Evolutionary conservation across 441 rosid species (phyloP), one percentile per base, ranked within the genome.

Genomic region (Bruguiera hainesii): DNA sequence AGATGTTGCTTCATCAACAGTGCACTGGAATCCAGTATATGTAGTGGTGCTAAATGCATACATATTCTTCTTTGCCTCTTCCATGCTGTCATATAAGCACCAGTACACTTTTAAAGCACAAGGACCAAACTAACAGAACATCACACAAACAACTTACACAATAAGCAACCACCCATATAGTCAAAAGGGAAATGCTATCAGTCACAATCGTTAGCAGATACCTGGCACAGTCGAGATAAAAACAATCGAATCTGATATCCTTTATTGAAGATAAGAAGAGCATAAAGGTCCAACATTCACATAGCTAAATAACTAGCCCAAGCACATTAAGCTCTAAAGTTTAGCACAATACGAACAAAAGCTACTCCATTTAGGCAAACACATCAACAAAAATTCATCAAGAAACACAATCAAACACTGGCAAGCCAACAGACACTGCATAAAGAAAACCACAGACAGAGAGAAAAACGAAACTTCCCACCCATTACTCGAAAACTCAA

Each of bases 41-140:
- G 97, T 94, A 18, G 98, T 88, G 42, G 96, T 91, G 61, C 97
- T 94, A 73, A 94, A 91, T 26, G 97, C 97, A 63, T 91, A 94
- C 97, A 94, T 88, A 78, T 91, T 94, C 83, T 88, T 88, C 89
- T 89, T 91, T 16, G 99, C 99, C 75, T 94, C 97, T 79, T 91
- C 97, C 96, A 89, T 89, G 81, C 99, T 94, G 83, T 31, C 60
- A 71, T 53, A 74, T 48, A 39, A 37, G 23, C 28, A 67, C 19
- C 18, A 55, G 37, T 46, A 65, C 46, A 63, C 48, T 37, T 37
- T 16, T 35, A 15, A 20, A 42, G 49, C 8, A 15, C 68, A 67
- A 13, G 61, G n/a, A 48, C 6, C 15, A 53, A 65, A 50, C 57
- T 25, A 55, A 20, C 18, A 18, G 37, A 21, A 30, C 48, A 6